Conservation (phyloP, 1,139 yeast genomes). For the Protomyces arabidopsidicola region DNA sequence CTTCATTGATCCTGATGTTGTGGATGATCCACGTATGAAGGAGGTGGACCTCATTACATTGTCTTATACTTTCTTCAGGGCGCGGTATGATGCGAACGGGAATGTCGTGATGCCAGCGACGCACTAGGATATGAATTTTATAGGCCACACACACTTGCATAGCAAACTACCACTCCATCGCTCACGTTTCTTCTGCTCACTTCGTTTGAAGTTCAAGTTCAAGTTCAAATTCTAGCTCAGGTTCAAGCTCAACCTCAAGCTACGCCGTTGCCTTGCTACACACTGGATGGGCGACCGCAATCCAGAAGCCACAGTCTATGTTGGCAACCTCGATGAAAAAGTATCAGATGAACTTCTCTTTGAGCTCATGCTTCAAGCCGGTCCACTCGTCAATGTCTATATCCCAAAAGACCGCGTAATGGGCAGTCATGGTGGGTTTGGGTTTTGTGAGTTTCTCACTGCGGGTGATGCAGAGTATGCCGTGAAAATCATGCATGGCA, state of each 20-base stretch:
- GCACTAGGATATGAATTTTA: neutral
- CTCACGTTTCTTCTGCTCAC: too few species aligned
- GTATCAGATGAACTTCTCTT: slow-evolving; percentile 63
- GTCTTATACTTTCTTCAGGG: slow-evolving; percentile 81
- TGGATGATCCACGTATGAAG: slow-evolving; percentile 89
- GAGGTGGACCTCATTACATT: slow-evolving; percentile 83
- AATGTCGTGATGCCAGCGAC: slow-evolving; percentile 25
- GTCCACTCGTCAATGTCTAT: slow-evolving; percentile 65
- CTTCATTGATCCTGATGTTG: slow-evolving; percentile 96
- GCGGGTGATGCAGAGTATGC: slow-evolving; percentile 69
- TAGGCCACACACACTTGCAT: too few species aligned
- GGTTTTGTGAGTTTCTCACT: slow-evolving; percentile 69
- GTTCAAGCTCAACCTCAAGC: neutral
- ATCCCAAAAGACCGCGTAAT: slow-evolving; percentile 76
- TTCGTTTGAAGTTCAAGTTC: too few species aligned
- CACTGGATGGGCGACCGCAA: slow-evolving; percentile 41
- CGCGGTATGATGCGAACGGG: slow-evolving; percentile 27
- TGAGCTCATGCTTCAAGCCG: slow-evolving; percentile 80
- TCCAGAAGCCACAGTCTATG: slow-evolving; percentile 65
- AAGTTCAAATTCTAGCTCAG: too few species aligned
- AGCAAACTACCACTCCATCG: too few species aligned
- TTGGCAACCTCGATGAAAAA: slow-evolving; percentile 76
- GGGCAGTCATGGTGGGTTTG: slow-evolving; percentile 76
- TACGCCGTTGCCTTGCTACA: neutral
- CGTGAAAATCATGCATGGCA: slow-evolving; percentile 55